Base-by-base conservation (phyloP, 305 asterid species). In the Rubia tinctorum region DNA sequence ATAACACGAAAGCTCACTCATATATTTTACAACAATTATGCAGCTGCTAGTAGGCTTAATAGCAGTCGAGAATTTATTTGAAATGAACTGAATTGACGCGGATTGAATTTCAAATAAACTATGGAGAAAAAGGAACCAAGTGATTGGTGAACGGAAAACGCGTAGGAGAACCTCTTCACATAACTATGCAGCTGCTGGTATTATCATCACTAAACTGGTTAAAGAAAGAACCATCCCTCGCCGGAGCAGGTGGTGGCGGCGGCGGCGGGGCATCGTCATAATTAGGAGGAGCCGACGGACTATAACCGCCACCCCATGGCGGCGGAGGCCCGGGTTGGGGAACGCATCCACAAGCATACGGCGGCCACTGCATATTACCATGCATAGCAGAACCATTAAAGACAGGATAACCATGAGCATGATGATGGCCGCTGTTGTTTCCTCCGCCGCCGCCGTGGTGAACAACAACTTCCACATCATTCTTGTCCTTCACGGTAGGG, bases 201-300 rank as follows among this genome's bases (percentile, higher is more conserved):
- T 76, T 76, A 7, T 76, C 80, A 11, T 76, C 80, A 6, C 76
- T 76, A 42, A 76, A 68, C 8, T 43, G 53, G 45, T 70, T 56
- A 11, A 64, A 55, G 61, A 7, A 71, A 0, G 76, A 68, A 40
- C 43, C 20, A 15, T 67, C 72, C 62, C 43, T 59, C 1, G 37
- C 53, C 27, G 79, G 64, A 14, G 71, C 66, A n/a, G n/a, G n/a
- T 1, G 75, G 79, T 0, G 71, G 79, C 2, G 75, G 69, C 5
- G 69, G 69, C 8, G 69, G 69, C 20, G 23, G 68, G 8, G 72
- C 49, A 7, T 11, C 49, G 37, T 64, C 27, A 37, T 76, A 25
- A 20, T 20, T 0, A 58, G 80, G 80, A 2, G 80, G 80, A 3
- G 80, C 80, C 0, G 80, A 76, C 39, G 72, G 76, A 45, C 15